A percentile compares a stretch with the other conserved stretches of the same genome.
phyloP scores from a whole-genome alignment of 805 yeast species.

The Tetrapisispora phaffii region DNA sequence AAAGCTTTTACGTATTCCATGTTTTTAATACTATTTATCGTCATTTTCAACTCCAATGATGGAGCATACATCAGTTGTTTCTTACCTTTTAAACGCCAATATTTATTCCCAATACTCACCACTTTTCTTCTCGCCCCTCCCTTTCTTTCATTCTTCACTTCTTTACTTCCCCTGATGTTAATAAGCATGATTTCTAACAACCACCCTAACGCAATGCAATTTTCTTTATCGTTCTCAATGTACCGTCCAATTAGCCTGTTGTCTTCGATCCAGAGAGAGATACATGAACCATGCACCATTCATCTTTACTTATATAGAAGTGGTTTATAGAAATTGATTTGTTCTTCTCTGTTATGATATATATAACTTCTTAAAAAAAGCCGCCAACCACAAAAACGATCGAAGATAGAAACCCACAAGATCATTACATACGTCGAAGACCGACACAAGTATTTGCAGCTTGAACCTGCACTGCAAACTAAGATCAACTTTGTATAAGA shows the following conservation, averaged over 20 bases:
- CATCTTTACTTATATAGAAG: too few relatives aligned
- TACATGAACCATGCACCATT: too few relatives aligned
- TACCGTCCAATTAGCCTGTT: too few relatives aligned
- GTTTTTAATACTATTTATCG: conserved; percentile 11
- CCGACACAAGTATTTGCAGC: too few relatives aligned
- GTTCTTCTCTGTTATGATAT: too few relatives aligned
- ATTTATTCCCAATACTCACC: conserved; percentile 4
- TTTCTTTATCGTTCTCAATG: too few relatives aligned
- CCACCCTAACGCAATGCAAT: background rate
- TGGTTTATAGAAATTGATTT: too few relatives aligned
- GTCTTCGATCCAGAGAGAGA: too few relatives aligned
- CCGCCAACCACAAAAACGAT: conserved; percentile 2
- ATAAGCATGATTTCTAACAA: background rate
- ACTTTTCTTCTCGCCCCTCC: background rate
- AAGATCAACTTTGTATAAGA: too few relatives aligned
- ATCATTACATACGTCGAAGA: background rate
- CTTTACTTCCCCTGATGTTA: background rate
- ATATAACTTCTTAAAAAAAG: background rate
- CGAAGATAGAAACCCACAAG: too few relatives aligned
- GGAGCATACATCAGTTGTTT: conserved; percentile 1
- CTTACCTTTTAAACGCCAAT: conserved; percentile 11
- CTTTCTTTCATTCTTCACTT: background rate
- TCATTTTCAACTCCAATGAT: conserved; percentile 2
- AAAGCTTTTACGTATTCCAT: conserved; percentile 20
- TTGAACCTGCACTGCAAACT: too few relatives aligned